A percentile compares a stretch with the other conserved stretches of the same genome.
Conservation (phyloP, 768 basidiomycete genomes). For the Boletellus ananas region DNA sequence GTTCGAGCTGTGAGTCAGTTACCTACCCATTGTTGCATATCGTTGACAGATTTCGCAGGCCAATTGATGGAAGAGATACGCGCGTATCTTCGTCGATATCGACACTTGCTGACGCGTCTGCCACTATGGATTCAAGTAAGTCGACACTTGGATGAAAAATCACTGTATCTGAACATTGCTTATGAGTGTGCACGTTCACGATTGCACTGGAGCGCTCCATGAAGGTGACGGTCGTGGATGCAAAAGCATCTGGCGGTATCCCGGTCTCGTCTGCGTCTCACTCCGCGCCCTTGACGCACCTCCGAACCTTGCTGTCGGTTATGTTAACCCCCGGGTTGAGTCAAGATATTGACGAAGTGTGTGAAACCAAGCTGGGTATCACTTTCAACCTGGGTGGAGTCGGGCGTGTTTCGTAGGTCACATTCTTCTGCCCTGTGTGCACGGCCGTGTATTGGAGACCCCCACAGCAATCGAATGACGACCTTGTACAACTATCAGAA, state of each 20-base stretch:
- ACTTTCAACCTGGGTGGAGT: slow-evolving; percentile 34
- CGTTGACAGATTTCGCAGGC: slow-evolving; percentile 7
- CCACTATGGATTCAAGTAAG: slow-evolving; percentile 24
- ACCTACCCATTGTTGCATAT: neutral
- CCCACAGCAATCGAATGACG: slow-evolving; percentile 28
- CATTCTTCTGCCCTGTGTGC: neutral
- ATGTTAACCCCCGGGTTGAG: slow-evolving; percentile 71
- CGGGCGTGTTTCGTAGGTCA: slow-evolving; percentile 50
- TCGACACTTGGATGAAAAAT: slow-evolving; percentile 6
- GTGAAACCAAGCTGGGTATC: slow-evolving; percentile 54
- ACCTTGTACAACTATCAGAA: slow-evolving; percentile 38
- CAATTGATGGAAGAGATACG: slow-evolving; percentile 27
- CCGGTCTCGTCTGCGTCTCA: slow-evolving; percentile 34
- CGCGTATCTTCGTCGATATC: slow-evolving; percentile 24
- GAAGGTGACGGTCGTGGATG: slow-evolving; percentile 44
- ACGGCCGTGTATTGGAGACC: neutral
- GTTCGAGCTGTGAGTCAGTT: slow-evolving; percentile 55
- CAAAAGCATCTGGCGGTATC: slow-evolving; percentile 49
- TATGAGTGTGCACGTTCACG: slow-evolving; percentile 45
- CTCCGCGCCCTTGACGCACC: slow-evolving; percentile 46
- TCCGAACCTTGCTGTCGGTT: slow-evolving; percentile 58
- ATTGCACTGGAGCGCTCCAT: slow-evolving; percentile 53
- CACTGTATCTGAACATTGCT: slow-evolving; percentile 23
- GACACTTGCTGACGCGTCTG: slow-evolving; percentile 18
- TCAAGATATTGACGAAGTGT: slow-evolving; percentile 65